phyloP scores from a whole-genome alignment of 1,284 basidiomycete genomes.

The Exobasidium cylindrosporum region DNA sequence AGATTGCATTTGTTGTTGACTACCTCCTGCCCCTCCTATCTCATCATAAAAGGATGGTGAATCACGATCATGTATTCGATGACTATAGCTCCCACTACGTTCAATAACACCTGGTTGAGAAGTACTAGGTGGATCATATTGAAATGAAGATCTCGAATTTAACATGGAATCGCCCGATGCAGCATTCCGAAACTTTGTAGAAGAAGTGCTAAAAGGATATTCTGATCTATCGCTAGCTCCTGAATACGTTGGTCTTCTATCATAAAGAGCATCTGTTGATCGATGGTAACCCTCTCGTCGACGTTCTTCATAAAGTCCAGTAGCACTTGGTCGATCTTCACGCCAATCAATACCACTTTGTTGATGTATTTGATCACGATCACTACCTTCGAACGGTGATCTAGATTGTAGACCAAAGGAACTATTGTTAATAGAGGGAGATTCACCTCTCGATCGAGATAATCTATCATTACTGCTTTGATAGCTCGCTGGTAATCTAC shows the following conservation, averaged over 20 bases:
- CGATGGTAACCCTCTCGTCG: too few relatives aligned
- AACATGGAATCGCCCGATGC: not conserved
- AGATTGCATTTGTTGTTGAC: not conserved
- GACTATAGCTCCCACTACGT: not conserved
- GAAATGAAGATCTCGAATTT: not conserved
- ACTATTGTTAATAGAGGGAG: not conserved
- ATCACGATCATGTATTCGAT: not conserved
- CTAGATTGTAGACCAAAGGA: too few relatives aligned
- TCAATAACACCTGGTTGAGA: not conserved
- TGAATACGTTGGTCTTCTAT: too few relatives aligned
- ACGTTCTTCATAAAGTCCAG: too few relatives aligned
- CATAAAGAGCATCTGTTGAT: not conserved
- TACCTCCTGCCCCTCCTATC: not conserved
- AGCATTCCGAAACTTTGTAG: not conserved
- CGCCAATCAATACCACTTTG: too few relatives aligned
- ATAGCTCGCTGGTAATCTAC: not conserved
- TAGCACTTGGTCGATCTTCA: too few relatives aligned
- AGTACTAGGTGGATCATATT: not conserved
- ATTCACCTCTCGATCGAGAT: not conserved
- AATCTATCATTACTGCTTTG: not conserved
- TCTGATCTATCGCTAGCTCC: not conserved
- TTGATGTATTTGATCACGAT: too few relatives aligned
- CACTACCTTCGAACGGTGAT: not conserved
- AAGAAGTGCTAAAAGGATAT: not conserved
- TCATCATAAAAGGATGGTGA: not conserved